These are phyloP conservation scores for Piper betle DNA, from an alignment of 164 flowering plant genomes.

Conservation along the genomic window DNA sequence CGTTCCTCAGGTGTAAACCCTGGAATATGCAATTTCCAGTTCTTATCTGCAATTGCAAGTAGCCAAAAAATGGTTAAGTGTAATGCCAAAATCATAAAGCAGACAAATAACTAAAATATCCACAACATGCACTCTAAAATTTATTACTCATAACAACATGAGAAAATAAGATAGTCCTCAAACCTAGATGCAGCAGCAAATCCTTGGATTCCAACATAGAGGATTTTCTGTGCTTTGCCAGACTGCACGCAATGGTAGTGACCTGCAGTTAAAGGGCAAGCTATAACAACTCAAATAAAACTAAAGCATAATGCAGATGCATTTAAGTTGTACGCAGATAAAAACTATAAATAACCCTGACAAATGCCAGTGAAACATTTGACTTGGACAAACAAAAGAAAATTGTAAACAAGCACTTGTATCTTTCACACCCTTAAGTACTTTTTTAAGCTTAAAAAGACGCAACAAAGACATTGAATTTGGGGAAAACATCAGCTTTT, in stretches of 20 bases:
- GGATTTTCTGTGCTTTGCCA: constrained; percentile 96
- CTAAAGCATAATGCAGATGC: neutral
- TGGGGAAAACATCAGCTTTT: too few relatives aligned
- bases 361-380: too few relatives aligned
- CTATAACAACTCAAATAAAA: neutral
- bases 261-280: constrained; percentile 38
- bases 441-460: too few relatives aligned
- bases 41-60: constrained; percentile 54
- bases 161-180: constrained; percentile 8
- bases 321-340: too few relatives aligned
- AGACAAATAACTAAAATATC: neutral
- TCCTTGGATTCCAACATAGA: constrained; percentile 88
- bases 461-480: too few relatives aligned
- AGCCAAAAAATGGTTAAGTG: neutral
- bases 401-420: too few relatives aligned
- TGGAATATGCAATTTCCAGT: constrained; percentile 68
- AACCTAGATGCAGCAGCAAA: constrained; percentile 79
- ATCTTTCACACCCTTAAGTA: too few relatives aligned
- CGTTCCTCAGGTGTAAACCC: constrained; percentile 78
- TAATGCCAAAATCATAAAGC: too few relatives aligned
- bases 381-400: too few relatives aligned
- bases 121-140: neutral
- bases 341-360: too few relatives aligned
- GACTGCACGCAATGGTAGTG: constrained; percentile 70
- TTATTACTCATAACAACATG: neutral